Base-by-base conservation (phyloP, 2,329 filamentous ascomycete genomes). In the Alternaria longipes region DNA sequence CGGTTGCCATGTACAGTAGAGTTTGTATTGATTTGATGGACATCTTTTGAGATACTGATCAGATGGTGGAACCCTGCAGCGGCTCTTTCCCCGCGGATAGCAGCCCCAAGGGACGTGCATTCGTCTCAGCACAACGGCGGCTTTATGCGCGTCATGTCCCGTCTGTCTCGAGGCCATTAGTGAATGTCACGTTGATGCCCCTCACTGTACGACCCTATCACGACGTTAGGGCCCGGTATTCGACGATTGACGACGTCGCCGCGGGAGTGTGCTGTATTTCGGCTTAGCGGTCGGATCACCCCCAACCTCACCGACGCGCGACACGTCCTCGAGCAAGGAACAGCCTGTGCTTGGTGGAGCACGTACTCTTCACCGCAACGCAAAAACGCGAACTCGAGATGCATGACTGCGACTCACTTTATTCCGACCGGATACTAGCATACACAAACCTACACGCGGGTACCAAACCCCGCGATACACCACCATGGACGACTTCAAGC, bases 401-500 rank as follows among this genome's bases (percentile, higher is more conserved):
- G 75, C 72, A 70, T 70, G 72, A 47, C 54, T 59, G 56, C 40
- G 61, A 47, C 52, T 61, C 49, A 60, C 36, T 60, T 62, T 62
- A 53, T 28, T 20, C 50, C 56, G 56, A 65, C 41, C 44, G 64
- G 59, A 54, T 32, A 63, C 38, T 51, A 65, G 54, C 49, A 68
- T 55, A 65, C 59, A 26, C 53, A 44, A 58, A 49, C 51, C 60
- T 59, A 41, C 54, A 60, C 59, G 63, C 66, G 62, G 63, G 51
- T 65, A 63, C 56, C 70, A 63, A 70, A 57, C 65, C 62, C 67
- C 50, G 30, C 61, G 28, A 56, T 46, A 30, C 30, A 52, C 20
- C 58, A 65, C 45, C 64, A 79, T 79, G 76, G 76, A 79, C 67
- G 76, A 78, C 64, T 79, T 79, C 70, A 79, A 77, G 68, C 76